Evolutionary conservation across 768 basidiomycete genomes (phyloP).

Genomic region (Hypholoma fasciculare): DNA sequence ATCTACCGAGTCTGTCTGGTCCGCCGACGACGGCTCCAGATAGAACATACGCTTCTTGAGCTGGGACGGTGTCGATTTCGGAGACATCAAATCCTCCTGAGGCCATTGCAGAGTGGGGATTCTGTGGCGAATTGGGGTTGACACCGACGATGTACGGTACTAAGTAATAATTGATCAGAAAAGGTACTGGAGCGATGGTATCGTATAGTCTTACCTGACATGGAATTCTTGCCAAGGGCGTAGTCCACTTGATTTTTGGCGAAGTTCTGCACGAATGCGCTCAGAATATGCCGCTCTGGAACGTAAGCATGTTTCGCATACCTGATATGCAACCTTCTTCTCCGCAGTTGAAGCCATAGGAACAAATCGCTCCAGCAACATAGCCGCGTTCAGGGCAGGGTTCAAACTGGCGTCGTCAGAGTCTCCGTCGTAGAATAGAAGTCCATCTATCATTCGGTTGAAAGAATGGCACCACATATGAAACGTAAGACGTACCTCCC

Average conservation of each 20-base stretch:
- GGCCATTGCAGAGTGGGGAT: constrained; percentile 90
- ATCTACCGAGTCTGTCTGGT: constrained; percentile 73
- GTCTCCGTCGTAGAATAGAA: constrained; percentile 82
- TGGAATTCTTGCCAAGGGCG: constrained; percentile 84
- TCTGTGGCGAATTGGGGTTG: constrained; percentile 88
- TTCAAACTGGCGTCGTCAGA: constrained; percentile 81
- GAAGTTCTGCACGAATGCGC: constrained; percentile 48
- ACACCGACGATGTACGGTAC: constrained; percentile 86
- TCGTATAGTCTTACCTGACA: constrained; percentile 55
- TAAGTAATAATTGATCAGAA: constrained; percentile 18
- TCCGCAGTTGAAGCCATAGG: constrained; percentile 63
- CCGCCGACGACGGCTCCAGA: constrained; percentile 92
- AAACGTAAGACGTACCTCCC: constrained; percentile 42
- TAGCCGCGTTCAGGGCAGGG: constrained; percentile 84
- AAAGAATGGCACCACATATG: not conserved
- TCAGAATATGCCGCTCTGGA: not conserved
- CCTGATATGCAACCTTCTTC: constrained; percentile 62
- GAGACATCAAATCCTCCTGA: constrained; percentile 76
- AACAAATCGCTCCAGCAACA: constrained; percentile 78
- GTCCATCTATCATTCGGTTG: constrained; percentile 53
- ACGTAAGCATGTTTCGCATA: constrained; percentile 27
- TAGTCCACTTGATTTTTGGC: constrained; percentile 82
- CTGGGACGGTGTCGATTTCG: constrained; percentile 71
- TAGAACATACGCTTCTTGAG: constrained; percentile 70
- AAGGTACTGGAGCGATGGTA: not conserved